A percentile compares a stretch with the other conserved stretches of the same genome.
These are phyloP conservation scores for Sporobolomyces roseus DNA, from an alignment of 768 basidiomycete genomes.

Conservation along the genomic window DNA sequence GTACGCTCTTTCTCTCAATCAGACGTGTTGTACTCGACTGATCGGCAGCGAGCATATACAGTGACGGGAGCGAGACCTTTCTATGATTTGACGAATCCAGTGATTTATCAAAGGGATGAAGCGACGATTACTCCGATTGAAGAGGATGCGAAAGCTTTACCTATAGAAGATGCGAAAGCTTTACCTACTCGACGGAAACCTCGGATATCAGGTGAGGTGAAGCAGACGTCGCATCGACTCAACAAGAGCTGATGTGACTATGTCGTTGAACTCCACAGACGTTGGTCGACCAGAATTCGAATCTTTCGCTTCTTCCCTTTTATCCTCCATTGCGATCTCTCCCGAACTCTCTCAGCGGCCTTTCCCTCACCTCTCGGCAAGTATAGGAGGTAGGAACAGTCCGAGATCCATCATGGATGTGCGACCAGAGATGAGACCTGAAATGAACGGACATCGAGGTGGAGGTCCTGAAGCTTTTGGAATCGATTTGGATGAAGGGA, in stretches of 20 bases:
- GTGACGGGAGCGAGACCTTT: constrained; percentile 58
- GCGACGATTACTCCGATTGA: constrained; percentile 45
- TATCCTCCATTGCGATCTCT: constrained; percentile 44
- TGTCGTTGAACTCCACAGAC: constrained; percentile 3
- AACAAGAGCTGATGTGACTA: background rate
- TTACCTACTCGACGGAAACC: background rate
- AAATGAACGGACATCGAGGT: constrained; percentile 29
- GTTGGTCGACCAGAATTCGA: constrained; percentile 44
- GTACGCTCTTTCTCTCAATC: constrained; percentile 52
- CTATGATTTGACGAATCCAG: constrained; percentile 82
- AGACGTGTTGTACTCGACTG: no score
- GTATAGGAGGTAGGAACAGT: constrained; percentile 1
- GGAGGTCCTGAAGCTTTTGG: constrained; percentile 19
- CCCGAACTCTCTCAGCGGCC: constrained; percentile 30
- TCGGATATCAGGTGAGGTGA: constrained; percentile 11
- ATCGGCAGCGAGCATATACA: no score
- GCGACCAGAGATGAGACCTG: constrained; percentile 26
- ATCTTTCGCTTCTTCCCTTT: constrained; percentile 46
- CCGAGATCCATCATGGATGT: constrained; percentile 29
- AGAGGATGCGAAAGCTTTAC: background rate
- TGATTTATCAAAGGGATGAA: constrained; percentile 52
- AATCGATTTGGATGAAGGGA: constrained; percentile 34
- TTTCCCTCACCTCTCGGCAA: constrained; percentile 19
- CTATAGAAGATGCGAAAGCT: constrained; percentile 1
- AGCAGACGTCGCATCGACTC: rapidly evolving